A percentile compares a stretch with the other conserved stretches of the same genome.
Conservation (phyloP, 192 early-diverging fungal species). For the Coemansia sp. region DNA sequence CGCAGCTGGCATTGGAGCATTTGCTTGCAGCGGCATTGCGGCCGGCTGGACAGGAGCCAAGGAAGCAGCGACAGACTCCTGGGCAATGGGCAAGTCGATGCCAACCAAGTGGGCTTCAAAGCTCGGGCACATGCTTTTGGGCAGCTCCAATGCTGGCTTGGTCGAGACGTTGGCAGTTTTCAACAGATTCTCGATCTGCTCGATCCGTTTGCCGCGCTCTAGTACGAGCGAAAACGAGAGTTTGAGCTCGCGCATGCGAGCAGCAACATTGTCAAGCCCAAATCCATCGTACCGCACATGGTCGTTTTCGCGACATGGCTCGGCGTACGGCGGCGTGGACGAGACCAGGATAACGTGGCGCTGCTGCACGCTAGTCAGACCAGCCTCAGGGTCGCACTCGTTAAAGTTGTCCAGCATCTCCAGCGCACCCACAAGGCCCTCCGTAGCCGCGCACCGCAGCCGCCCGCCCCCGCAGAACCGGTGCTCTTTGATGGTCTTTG, state of each 20-base stretch:
- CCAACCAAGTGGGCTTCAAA: slow-evolving; percentile 42
- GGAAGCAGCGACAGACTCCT: slow-evolving; percentile 14
- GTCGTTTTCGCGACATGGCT: slow-evolving; percentile 41
- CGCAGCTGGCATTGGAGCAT: neutral
- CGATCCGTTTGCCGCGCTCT: slow-evolving; percentile 42
- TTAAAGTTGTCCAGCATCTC: slow-evolving; percentile 54
- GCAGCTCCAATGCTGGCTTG: slow-evolving; percentile 32
- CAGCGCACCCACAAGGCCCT: slow-evolving; percentile 47
- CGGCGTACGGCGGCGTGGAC: slow-evolving; percentile 42
- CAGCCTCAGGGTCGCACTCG: slow-evolving; percentile 46
- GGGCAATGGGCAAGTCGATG: slow-evolving; percentile 38
- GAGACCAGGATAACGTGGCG: slow-evolving; percentile 46
- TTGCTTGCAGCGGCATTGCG: slow-evolving; percentile 1
- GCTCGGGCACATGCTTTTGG: slow-evolving; percentile 35
- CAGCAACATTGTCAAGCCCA: slow-evolving; percentile 35
- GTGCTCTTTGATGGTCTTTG: slow-evolving; percentile 47
- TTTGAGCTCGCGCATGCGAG: slow-evolving; percentile 47
- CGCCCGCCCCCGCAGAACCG: slow-evolving; percentile 43
- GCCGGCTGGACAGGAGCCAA: neutral
- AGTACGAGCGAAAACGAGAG: slow-evolving; percentile 50
- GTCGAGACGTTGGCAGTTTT: slow-evolving; percentile 36
- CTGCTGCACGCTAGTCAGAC: slow-evolving; percentile 42
- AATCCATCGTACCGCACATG: slow-evolving; percentile 50
- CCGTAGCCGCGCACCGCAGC: slow-evolving; percentile 46
- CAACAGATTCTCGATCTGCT: slow-evolving; percentile 34